These are phyloP conservation scores for Hymenoscyphus fraxineus DNA, from an alignment of 2,329 filamentous ascomycete species.

Conservation along the genomic window DNA sequence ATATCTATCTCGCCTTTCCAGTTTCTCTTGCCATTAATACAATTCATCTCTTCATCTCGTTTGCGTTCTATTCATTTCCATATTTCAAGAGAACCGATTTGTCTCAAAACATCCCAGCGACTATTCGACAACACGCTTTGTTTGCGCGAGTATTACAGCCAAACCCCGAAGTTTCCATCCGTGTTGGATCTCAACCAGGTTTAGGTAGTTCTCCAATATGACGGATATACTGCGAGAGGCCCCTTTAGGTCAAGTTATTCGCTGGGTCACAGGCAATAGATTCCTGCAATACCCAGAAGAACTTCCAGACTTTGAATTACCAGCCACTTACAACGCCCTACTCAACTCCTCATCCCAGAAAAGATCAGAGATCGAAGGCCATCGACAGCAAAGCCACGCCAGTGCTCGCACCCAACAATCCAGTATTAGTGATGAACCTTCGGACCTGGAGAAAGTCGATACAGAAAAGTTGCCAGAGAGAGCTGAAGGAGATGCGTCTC, in stretches of 20 bases:
- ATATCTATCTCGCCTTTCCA: not conserved
- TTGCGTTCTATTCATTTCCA: not conserved
- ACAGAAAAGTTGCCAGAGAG: constrained; percentile 11
- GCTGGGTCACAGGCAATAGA: constrained; percentile 49
- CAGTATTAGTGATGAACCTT: constrained; percentile 10
- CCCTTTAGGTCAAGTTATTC: constrained; percentile 55
- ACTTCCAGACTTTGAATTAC: constrained; percentile 49
- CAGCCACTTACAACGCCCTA: constrained; percentile 38
- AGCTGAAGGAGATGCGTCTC: constrained; percentile 17
- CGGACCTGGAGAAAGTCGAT: constrained; percentile 26
- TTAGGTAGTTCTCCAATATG: not conserved
- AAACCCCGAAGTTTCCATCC: not conserved
- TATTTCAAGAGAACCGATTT: not conserved
- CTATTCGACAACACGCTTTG: not conserved
- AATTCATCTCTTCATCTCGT: not conserved
- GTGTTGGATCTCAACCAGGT: not conserved
- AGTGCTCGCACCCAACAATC: constrained; percentile 16
- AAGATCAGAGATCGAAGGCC: constrained; percentile 5
- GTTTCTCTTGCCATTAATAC: not conserved
- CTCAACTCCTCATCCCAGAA: constrained; percentile 24
- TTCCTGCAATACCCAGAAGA: constrained; percentile 59
- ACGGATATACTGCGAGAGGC: constrained; percentile 48
- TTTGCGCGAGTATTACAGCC: not conserved
- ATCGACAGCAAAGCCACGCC: not conserved
- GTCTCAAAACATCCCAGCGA: not conserved